Evolutionary conservation across 106 monocot genomes (phyloP).

Genomic region (Xerophyta viscosa): DNA sequence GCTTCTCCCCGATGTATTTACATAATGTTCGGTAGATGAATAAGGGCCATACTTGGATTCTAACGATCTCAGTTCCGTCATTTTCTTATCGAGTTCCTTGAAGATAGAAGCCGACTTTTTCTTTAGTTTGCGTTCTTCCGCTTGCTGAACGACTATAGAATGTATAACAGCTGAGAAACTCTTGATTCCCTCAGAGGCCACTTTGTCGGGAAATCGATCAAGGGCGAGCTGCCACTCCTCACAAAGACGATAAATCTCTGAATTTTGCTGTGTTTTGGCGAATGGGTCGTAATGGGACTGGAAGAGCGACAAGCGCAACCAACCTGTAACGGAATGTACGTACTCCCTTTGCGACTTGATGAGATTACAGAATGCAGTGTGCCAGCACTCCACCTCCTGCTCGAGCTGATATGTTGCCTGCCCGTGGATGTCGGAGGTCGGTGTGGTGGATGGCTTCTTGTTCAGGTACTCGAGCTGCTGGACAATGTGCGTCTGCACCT

Average conservation of each 20-base stretch:
- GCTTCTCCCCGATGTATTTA: conserved; percentile 6
- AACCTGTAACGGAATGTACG: conserved; percentile 70
- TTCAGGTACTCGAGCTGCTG: conserved; percentile 71
- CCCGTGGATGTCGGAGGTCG: conserved; percentile 64
- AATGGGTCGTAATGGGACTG: conserved; percentile 39
- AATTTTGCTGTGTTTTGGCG: conserved; percentile 17
- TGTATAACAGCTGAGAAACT: conserved; percentile 75
- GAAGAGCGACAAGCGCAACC: conserved; percentile 90
- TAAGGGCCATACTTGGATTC: conserved; percentile 51
- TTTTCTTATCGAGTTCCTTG: conserved; percentile 53
- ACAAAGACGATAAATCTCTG: conserved; percentile 56
- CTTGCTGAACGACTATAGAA: conserved; percentile 64
- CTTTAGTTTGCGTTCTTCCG: conserved; percentile 73
- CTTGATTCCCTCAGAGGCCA: conserved; percentile 92
- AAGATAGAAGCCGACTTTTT: conserved; percentile 45
- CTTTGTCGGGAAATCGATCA: conserved; percentile 68
- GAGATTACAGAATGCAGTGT: conserved; percentile 66
- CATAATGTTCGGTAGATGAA: conserved; percentile 12
- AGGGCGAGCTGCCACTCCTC: conserved; percentile 95
- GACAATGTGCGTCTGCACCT: conserved; percentile 95
- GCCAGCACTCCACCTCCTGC: conserved; percentile 69
- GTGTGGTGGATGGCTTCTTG: conserved; percentile 17
- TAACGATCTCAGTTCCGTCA: conserved; percentile 44
- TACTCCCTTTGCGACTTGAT: conserved; percentile 81
- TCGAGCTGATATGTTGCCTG: conserved; percentile 79